These are phyloP conservation scores for Vitis rupestris DNA, from an alignment of 164 flowering plant genomes.

Conservation along the genomic window DNA sequence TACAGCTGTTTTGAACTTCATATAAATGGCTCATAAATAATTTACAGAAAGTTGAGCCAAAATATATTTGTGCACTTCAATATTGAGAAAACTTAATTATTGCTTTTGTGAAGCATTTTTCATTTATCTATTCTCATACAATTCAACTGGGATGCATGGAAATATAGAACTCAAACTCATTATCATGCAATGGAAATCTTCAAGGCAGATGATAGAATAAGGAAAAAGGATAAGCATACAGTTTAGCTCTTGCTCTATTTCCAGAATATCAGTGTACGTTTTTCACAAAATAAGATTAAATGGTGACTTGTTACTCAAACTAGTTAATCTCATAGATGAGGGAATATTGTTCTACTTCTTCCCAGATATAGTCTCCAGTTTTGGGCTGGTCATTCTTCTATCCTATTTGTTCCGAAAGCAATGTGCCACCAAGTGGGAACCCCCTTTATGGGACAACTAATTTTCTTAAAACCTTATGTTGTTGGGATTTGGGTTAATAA, in stretches of 20 bases:
- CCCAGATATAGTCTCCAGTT: background rate
- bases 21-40: background rate
- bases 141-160: background rate
- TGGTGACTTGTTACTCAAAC: background rate
- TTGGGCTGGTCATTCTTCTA: background rate
- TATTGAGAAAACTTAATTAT: background rate
- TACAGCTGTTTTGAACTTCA: background rate
- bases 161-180: background rate
- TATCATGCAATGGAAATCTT: background rate
- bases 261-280: too few relatives aligned
- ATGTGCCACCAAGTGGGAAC: background rate
- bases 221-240: too few relatives aligned
- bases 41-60: background rate
- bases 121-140: background rate
- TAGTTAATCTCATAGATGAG: background rate
- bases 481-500: too few relatives aligned
- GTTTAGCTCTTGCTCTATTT: too few relatives aligned
- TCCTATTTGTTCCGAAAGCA: background rate
- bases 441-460: too few relatives aligned
- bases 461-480: too few relatives aligned
- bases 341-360: background rate
- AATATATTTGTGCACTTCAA: background rate
- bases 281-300: background rate
- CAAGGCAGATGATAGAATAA: background rate
- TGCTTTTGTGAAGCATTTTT: background rate